phyloP scores from a whole-genome alignment of 192 early-diverging fungal species.

The Chytriomyces sp. region DNA sequence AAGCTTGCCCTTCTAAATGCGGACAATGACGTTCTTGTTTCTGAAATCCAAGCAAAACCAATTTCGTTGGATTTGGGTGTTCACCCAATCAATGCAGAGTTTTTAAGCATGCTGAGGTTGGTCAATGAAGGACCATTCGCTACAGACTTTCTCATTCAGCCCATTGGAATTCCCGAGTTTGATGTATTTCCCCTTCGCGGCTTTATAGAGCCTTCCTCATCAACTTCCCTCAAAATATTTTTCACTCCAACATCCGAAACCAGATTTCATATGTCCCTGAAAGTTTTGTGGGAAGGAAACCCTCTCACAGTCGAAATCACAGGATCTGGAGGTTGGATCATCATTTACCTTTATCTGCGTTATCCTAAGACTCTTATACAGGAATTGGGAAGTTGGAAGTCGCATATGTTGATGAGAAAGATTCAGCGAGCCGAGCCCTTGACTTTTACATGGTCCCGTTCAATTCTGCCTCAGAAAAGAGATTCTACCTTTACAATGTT shows the following conservation, averaged over 20 bases:
- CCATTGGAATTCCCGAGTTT: constrained; percentile 56
- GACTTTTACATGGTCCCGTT: constrained; percentile 70
- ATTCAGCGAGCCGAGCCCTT: constrained; percentile 43
- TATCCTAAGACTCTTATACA: constrained; percentile 6
- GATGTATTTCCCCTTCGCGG: constrained; percentile 57
- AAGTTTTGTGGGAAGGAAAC: constrained; percentile 60
- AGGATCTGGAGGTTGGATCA: constrained; percentile 44
- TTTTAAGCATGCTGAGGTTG: constrained; percentile 44
- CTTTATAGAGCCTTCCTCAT: constrained; percentile 48
- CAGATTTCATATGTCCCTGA: constrained; percentile 48
- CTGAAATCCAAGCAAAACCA: neutral
- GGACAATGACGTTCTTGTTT: constrained; percentile 33
- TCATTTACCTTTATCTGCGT: neutral
- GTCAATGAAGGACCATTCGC: constrained; percentile 61
- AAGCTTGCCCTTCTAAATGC: constrained; percentile 40
- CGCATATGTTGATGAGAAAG: constrained; percentile 51
- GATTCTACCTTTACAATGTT: constrained; percentile 57
- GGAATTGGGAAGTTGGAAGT: constrained; percentile 60
- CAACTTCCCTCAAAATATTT: constrained; percentile 43
- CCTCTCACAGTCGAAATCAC: constrained; percentile 45
- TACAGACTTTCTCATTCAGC: constrained; percentile 61
- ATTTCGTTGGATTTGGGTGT: constrained; percentile 54
- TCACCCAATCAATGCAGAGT: constrained; percentile 53
- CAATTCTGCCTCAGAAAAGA: constrained; percentile 57
- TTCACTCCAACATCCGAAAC: constrained; percentile 58